phyloP scores from a whole-genome alignment of 1,139 yeast species.

The Zygosaccharomyces pseudobailii region DNA sequence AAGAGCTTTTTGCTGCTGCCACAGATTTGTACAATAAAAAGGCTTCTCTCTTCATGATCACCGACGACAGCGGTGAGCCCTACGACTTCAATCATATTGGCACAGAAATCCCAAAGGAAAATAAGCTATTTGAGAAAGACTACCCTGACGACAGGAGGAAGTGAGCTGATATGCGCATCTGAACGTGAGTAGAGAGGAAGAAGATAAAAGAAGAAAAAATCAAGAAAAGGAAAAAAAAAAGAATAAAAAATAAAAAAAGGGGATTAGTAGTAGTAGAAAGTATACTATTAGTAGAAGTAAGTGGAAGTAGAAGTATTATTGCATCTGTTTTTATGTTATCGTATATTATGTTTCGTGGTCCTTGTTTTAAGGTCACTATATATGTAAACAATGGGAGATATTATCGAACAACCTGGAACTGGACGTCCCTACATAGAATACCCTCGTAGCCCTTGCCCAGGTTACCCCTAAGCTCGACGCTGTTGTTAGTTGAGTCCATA shows the following conservation, averaged over 20 bases:
- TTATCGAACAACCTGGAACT: slow-evolving; percentile 6
- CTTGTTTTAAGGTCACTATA: background rate
- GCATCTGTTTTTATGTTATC: background rate
- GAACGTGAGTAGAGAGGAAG: too few relatives aligned
- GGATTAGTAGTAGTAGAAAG: background rate
- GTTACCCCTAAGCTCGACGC: slow-evolving; percentile 51
- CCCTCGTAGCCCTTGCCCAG: slow-evolving; percentile 64
- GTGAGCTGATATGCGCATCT: background rate
- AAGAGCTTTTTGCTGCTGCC: slow-evolving; percentile 2
- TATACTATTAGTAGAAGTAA: background rate
- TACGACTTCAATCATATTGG: slow-evolving; percentile 1
- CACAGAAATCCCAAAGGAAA: slow-evolving; percentile 1
- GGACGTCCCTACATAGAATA: slow-evolving; percentile 50
- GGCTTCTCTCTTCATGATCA: background rate
- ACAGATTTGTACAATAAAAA: background rate
- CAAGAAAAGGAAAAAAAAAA: too few relatives aligned
- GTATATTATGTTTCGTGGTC: too few relatives aligned
- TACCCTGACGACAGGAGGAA: slow-evolving; percentile 2
- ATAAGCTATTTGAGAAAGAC: slow-evolving; percentile 2
- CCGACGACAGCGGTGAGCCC: slow-evolving; percentile 1
- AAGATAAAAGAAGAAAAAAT: too few relatives aligned
- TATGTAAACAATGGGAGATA: too few relatives aligned
- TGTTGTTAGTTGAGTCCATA: slow-evolving; percentile 39
- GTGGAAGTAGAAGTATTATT: background rate
- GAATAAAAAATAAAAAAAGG: background rate